These are phyloP conservation scores for Fusarium torulosum DNA, from an alignment of 2,329 filamentous ascomycete species.

Conservation along the genomic window DNA sequence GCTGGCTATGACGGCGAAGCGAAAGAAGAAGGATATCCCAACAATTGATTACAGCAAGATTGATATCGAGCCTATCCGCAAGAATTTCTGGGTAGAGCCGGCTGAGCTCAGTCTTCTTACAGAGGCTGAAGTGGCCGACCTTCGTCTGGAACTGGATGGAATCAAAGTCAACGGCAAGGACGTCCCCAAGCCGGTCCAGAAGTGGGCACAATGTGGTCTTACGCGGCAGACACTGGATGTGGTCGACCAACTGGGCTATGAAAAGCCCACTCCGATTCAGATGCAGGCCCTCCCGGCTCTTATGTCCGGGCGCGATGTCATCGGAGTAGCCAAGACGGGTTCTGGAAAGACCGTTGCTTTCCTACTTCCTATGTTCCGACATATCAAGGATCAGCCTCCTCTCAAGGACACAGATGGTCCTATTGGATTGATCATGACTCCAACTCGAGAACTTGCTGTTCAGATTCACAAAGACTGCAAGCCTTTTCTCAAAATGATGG, in stretches of 20 bases:
- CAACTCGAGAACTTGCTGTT: slow-evolving; percentile 91
- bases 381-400: slow-evolving; percentile 92
- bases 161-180: slow-evolving; percentile 93
- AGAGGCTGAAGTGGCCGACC: slow-evolving; percentile 82
- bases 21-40: slow-evolving; percentile 97
- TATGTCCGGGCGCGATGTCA: slow-evolving; percentile 95
- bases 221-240: slow-evolving; percentile 89
- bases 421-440: slow-evolving; percentile 89
- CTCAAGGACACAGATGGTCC: slow-evolving; percentile 88
- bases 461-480: slow-evolving; percentile 97
- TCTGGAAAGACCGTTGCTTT: slow-evolving; percentile 98
- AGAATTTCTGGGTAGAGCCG: slow-evolving; percentile 95
- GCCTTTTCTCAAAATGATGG: slow-evolving; percentile 89
- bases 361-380: slow-evolving; percentile 94
- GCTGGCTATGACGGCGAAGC: slow-evolving; percentile 70
- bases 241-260: slow-evolving; percentile 83
- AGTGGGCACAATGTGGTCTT: slow-evolving; percentile 95
- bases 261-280: slow-evolving; percentile 93
- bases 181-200: slow-evolving; percentile 92
- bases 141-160: slow-evolving; percentile 90
- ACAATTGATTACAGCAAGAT: slow-evolving; percentile 87
- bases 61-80: slow-evolving; percentile 86
- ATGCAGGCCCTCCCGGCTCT: slow-evolving; percentile 94
- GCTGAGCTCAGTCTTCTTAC: slow-evolving; percentile 85
- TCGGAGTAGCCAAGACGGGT: slow-evolving; percentile 96